These are phyloP conservation scores for Pythium brachiatum DNA, from an alignment of 352 stramenopile species.

Conservation along the genomic window DNA sequence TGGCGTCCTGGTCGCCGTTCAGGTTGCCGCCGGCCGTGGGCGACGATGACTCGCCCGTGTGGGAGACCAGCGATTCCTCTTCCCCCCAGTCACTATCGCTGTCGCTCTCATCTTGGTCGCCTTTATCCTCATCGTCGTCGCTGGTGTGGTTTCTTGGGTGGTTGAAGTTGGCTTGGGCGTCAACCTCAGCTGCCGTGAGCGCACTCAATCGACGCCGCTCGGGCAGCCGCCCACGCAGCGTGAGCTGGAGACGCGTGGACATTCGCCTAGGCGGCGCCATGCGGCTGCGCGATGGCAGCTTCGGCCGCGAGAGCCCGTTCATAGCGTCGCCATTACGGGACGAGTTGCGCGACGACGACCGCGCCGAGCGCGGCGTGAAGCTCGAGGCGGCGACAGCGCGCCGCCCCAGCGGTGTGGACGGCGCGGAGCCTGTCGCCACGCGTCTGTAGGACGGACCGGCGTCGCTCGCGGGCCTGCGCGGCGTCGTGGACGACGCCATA, in stretches of 20 bases:
- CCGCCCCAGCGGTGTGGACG: not conserved
- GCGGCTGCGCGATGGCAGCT: not conserved
- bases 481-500: not conserved
- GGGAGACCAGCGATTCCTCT: not conserved
- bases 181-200: not conserved
- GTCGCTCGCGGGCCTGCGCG: not conserved
- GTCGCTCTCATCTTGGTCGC: not conserved
- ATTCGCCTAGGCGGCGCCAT: slow-evolving; percentile 18
- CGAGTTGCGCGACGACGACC: not conserved
- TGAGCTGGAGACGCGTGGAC: slow-evolving; percentile 26
- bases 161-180: not conserved
- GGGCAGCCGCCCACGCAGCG: slow-evolving; percentile 18
- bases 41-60: slow-evolving; percentile 5
- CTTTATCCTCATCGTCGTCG: not conserved
- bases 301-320: not conserved
- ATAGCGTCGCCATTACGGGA: not conserved
- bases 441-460: not conserved
- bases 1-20: not conserved
- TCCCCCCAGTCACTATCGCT: not conserved
- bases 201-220: slow-evolving; percentile 6
- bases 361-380: not conserved
- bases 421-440: not conserved
- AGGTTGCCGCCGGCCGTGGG: not conserved
- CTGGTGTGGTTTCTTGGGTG: too few relatives aligned
- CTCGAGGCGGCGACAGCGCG: not conserved